Base-by-base conservation (phyloP, 495 filamentous ascomycete genomes). In the Aspergillus ellipticus region DNA sequence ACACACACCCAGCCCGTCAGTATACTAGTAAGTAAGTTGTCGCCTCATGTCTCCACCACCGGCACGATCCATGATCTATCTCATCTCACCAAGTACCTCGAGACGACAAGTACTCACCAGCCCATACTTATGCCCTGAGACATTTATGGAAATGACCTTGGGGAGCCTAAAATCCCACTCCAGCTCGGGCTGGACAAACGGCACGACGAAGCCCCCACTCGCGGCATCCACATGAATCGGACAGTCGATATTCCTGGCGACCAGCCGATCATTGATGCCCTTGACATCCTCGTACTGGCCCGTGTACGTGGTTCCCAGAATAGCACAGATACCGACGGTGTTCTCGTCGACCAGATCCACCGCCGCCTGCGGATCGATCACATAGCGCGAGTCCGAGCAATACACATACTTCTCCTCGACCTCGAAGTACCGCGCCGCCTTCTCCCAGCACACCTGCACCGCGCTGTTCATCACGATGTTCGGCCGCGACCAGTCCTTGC, bases 391-490 rank as follows among this genome's bases (percentile, higher is more conserved):
- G 15, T 81, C 74, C 2, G 88, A 90, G 74, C 91, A 96, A 74
- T 86, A 94, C 49, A 92, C 88, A 54, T 89, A 89, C 68, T 85
- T 86, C 77, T 96, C 91, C 66, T 96, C 91, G 42, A 95, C 79
- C 57, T 96, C 92, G 61, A 96, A 95, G 76, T 96, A 96, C 24
- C 92, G 81, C n/a, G 90, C 87, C 0, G 92, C 92, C 73, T 96
- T 96, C 75, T 96, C 91, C 91, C 91, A 96, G 80, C 90, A 95
- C 21, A 96, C 92, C 74, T 96, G 92, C 1, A 96, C 92, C 26
- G 92, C 90, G 20, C 88, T 87, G 59, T 85, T 90, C 90, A 96
- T 95, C 78, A 96, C 72, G 56, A 96, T 87, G 74, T 96, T 96
- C 43, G 92, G 92, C 11, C 75, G 77, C 54, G 89, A 85, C 57